phyloP scores from a whole-genome alignment of 2,329 filamentous ascomycete genomes.

The Calonectria multiphialidica region DNA sequence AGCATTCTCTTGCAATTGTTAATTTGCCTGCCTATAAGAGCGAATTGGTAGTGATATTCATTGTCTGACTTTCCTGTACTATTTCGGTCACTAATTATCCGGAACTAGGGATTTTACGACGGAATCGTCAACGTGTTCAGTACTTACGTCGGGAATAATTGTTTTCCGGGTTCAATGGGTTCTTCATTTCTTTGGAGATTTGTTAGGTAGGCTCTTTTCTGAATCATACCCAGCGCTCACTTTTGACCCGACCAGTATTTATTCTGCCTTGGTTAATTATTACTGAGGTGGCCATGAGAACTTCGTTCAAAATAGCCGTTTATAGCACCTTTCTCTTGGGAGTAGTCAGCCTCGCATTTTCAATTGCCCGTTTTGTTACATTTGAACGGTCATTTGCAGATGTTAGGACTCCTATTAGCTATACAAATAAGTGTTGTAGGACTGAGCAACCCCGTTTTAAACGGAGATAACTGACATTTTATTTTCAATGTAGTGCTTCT shows the following conservation, averaged over 20 bases:
- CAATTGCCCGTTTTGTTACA: constrained; percentile 32
- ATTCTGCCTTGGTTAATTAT: constrained; percentile 5
- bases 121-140: not conserved
- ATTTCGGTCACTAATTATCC: not conserved
- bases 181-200: not conserved
- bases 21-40: not conserved
- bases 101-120: not conserved
- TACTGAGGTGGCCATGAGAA: not conserved
- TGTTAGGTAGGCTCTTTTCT: not conserved
- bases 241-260: not conserved
- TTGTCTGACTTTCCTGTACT: not conserved
- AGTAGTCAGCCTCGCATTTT: constrained; percentile 33
- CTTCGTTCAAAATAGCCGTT: not conserved
- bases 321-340: constrained; percentile 31
- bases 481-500: no score
- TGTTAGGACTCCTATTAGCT: not conserved
- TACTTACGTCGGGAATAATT: not conserved
- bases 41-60: constrained; percentile 1
- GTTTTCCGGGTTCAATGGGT: not conserved
- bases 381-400: not conserved
- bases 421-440: not conserved
- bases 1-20: not conserved
- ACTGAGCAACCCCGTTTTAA: no score
- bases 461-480: no score
- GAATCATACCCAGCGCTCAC: not conserved